Base-by-base conservation (phyloP, 345 rosid genomes). In the Populus alba region DNA sequence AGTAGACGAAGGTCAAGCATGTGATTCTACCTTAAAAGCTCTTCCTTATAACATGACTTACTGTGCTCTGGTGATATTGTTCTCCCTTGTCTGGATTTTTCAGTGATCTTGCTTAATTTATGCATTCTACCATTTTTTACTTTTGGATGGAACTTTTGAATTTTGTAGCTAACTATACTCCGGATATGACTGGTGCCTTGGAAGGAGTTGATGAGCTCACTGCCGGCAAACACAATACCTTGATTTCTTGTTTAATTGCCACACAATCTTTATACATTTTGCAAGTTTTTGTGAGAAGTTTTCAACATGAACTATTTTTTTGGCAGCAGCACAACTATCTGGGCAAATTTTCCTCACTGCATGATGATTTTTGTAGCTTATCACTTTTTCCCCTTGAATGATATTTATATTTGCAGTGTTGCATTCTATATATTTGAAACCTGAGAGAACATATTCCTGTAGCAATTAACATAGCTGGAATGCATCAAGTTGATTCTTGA, bases 1-100 rank as follows among this genome's bases (percentile, higher is more conserved):
- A 66, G 41, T 80, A 31, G 90, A 89, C 35, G 97, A 91, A 85
- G 97, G 99, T 96, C 37, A 69, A 41, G 62, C 37, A 43, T 73
- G 22, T 47, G 62, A 15, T 39, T n/a, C 72, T 82, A 27, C 7
- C 70, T 51, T 73, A 6, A 8, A 45, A 6, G 3, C 33, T 8
- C 73, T 68, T 51, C 65, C 74, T 83, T 66, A 66, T 68, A 49
- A 11, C 66, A 22, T 62, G 47, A 77, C 31, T 74, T 33, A 4
- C 17, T 6, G 51, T 10, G 41, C 27, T 31, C 37, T 49, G 29
- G 71, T 38, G 68, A 27, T 16, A 10, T 70, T n/a, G 16, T 73
- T 65, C 25, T 68, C 31, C 73, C 55, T 68, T 73, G 73, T 69
- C 43, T 72, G 72, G 20, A 23, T 70, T 55, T 23, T 39, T 23